Percentiles rank a stretch among this genome's conserved stretches.
Evolutionary conservation across 192 early-diverging fungal species (phyloP).

Genomic region (Rhizophagus prolifer): DNA sequence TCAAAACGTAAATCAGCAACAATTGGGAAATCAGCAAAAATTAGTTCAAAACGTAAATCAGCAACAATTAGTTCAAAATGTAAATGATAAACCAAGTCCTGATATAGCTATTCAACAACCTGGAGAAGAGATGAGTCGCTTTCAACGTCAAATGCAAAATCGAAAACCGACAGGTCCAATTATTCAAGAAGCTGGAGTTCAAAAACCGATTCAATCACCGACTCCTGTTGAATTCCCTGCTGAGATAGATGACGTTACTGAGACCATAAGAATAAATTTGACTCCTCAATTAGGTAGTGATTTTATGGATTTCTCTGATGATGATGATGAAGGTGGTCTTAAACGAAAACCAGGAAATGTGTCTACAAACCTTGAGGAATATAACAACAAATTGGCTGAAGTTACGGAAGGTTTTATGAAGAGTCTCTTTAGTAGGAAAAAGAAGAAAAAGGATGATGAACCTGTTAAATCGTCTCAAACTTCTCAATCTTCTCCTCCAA

Average conservation of each 20-base stretch:
- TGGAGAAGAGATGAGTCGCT: neutral
- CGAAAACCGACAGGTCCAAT: neutral
- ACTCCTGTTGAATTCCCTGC: neutral
- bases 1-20: too few species aligned
- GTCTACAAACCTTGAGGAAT: neutral
- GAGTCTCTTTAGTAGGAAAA: conserved; percentile 20
- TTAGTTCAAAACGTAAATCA: neutral
- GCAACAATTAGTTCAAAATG: neutral
- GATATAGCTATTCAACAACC: neutral
- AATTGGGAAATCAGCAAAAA: too few species aligned
- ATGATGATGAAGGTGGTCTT: neutral
- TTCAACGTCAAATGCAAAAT: neutral
- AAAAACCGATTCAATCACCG: too few species aligned
- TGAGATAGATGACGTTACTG: neutral
- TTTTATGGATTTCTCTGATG: conserved; percentile 29
- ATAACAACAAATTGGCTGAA: conserved; percentile 22
- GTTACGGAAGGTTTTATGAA: conserved; percentile 30
- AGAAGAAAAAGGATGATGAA: neutral
- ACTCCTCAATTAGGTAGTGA: conserved; percentile 25
- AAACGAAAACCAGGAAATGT: conserved; percentile 15
- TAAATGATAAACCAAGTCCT: neutral
- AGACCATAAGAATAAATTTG: neutral
- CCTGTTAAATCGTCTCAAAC: too few species aligned
- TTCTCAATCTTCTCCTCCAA: too few species aligned
- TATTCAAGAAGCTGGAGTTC: too few species aligned